Evolutionary conservation across 2,329 filamentous ascomycete species (phyloP), one percentile per base, ranked within the genome.

Genomic region (Diplodia intermedia): DNA sequence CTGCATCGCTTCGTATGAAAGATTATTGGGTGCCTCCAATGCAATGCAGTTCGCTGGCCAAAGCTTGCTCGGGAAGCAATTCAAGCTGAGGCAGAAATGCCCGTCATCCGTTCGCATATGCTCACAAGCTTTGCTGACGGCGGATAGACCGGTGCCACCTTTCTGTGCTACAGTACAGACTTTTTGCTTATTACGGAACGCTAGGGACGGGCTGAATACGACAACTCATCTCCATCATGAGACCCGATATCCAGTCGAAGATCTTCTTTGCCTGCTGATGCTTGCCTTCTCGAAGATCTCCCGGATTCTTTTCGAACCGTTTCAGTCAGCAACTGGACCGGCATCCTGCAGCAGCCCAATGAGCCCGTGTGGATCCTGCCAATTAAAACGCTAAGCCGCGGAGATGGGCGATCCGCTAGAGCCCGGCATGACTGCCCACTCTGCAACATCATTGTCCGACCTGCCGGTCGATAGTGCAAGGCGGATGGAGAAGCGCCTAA

Each of bases 181-280:
- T 62, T 36, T 61, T 36, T 6, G 56, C 38, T 47, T 47, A 43
- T 61, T 43, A 31, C 20, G 31, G 57, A 36, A 50, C 40, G 11
- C 40, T 20, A 31, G 2, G 26, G 15, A 15, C 26, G 18, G 57
- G 20, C 20, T 62, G 57, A 26, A 50, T 49, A 50, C 43, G 57
- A 62, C 43, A 50, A 23, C 47, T 62, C 57, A 50, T 20, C 23
- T 57, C 54, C 15, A 33, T 4, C 8, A 33, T 4, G 53, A 31
- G 26, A 55, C 14, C 18, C 53, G 12, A 33, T 36, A 20, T 50
- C 57, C 43, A 9, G 33, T 40, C 33, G 20, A 40, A 40, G 36
- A 15, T 40, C n/a, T 12, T 18, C 5, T 26, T 31, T 20, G 14
- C 15, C 3, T 36, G 6, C 18, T 55, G 29, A 4, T 9, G 18